Conservation (phyloP, 345 rosid genomes). For the Citrus sp. region DNA sequence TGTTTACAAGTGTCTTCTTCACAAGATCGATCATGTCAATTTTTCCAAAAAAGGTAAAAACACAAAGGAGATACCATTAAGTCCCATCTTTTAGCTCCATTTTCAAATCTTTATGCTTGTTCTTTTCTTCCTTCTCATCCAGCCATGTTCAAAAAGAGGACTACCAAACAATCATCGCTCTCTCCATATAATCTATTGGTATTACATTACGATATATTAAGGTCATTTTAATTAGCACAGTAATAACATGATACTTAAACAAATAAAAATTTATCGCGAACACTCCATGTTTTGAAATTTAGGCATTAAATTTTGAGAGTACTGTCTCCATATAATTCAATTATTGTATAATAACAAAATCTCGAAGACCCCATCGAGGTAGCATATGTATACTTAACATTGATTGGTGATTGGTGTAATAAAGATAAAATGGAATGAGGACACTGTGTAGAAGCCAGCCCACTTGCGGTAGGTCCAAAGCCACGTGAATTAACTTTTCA, state of each 20-base stretch:
- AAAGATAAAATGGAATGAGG: neutral
- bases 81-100: neutral
- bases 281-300: no score
- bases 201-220: no score
- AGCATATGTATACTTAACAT: neutral
- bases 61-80: no score
- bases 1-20: neutral
- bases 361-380: neutral
- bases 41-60: no score
- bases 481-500: constrained; percentile 23
- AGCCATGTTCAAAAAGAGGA: neutral
- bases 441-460: neutral
- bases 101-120: neutral
- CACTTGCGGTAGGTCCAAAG: constrained; percentile 20
- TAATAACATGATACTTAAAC: no score
- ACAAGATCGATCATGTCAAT: neutral
- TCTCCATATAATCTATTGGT: no score
- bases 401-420: neutral
- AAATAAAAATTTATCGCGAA: no score
- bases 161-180: neutral
- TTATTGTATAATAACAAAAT: neutral
- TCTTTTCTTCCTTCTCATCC: neutral
- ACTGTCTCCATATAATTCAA: no score
- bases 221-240: no score
- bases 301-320: no score